Evolutionary conservation across 805 yeast genomes (phyloP), one percentile per base, ranked within the genome.

Genomic region (Saccharomycopsis selenospora): DNA sequence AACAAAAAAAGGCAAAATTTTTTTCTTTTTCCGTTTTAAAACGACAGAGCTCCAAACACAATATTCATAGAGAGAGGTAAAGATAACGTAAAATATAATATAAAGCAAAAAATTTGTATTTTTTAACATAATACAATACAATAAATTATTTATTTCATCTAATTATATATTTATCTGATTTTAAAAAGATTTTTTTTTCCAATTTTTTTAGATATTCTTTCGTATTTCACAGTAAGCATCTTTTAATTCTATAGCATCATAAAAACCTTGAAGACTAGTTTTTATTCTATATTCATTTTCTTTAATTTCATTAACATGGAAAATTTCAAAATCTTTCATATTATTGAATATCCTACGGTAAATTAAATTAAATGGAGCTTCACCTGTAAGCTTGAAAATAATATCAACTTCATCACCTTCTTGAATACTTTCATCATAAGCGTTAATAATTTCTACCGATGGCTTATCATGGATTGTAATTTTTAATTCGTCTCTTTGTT

Each of bases 321-420:
- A 65, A 7, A 52, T 43, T 43, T 54, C 57, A 30, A 43, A 51
- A 14, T 52, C 53, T 28, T 49, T 50, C 28, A 44, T 29, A 23
- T 50, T 42, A 28, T 53, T 50, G 45, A 45, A 50, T 6, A 38
- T 22, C 42, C 56, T 38, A 40, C 48, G 22, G 61, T 90, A 93
- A 1, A 90, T 85, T 55, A 93, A 72, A 36, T 81, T 70, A 68
- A 91, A 93, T 10, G 99, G 99, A 0, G 80, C 76, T 4, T 13
- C 42, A 13, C 99, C 99, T 28, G 76, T 75, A 59, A 93, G 85
- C 18, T 79, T 75, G 66, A 93, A 91, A 2, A 75, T 75, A 43
- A 93, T 79, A 61, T 89, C 96, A 1, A 95, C 90, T 59, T 85
- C 86, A 56, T 93, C 99, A 42, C 98, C 99, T 61, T 88, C 95